Evolutionary conservation across 495 filamentous ascomycete species (phyloP).

Genomic region (Xylaria cubensis): DNA sequence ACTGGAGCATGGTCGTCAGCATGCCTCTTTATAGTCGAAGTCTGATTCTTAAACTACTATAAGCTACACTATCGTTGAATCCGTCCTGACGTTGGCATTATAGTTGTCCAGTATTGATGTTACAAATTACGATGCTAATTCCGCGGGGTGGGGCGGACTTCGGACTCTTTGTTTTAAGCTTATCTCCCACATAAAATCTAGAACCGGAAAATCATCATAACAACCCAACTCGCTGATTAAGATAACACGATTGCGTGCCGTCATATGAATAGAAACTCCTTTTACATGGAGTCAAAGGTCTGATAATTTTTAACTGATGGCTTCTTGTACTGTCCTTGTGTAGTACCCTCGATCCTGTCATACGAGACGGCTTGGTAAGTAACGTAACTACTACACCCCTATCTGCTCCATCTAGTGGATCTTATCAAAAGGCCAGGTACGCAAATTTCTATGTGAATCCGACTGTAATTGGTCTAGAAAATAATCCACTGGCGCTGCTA

Average conservation of each 20-base stretch:
- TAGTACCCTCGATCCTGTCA: too few relatives aligned
- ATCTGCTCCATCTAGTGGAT: too few relatives aligned
- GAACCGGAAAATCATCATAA: neutral
- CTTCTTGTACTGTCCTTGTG: neutral
- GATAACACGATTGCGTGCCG: too few relatives aligned
- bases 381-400: too few relatives aligned
- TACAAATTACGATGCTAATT: conserved; percentile 4
- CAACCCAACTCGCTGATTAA: neutral
- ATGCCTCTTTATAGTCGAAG: conserved; percentile 8
- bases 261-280: neutral
- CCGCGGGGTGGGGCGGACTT: conserved; percentile 12
- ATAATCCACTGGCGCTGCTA: too few relatives aligned
- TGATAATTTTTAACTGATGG: neutral
- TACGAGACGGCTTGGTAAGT: too few relatives aligned
- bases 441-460: too few relatives aligned
- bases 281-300: neutral
- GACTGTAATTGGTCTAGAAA: too few relatives aligned
- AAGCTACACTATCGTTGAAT: neutral
- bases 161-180: conserved; percentile 14
- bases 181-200: conserved; percentile 8
- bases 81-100: neutral
- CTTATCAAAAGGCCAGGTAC: too few relatives aligned
- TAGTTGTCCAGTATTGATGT: conserved; percentile 37
- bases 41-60: neutral
- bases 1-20: neutral